Percentiles rank a stretch among this genome's conserved stretches.
Evolutionary conservation across 208 protist genomes (phyloP).

Genomic region (Leishmania guyanensis): DNA sequence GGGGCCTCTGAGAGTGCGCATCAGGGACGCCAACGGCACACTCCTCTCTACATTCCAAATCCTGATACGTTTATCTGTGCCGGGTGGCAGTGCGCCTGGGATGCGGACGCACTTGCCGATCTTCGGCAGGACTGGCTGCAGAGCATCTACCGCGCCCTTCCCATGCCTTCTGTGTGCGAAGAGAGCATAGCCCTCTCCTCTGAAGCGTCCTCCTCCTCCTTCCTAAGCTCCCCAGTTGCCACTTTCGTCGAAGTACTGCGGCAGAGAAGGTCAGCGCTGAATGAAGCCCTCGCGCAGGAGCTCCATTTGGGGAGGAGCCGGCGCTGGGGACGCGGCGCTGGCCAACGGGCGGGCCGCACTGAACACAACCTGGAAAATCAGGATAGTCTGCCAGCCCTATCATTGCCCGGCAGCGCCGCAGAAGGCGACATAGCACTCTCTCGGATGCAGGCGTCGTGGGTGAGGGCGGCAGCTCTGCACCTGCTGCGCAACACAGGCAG

Average conservation of each 20-base stretch:
- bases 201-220: constrained; percentile 7
- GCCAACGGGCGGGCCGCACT: neutral
- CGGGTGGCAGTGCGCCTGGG: constrained; percentile 54
- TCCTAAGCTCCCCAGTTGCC: neutral
- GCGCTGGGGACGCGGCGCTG: constrained; percentile 13
- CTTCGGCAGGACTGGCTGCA: constrained; percentile 56
- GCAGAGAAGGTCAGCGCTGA: constrained; percentile 38
- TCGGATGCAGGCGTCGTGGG: constrained; percentile 41
- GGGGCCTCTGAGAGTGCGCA: neutral
- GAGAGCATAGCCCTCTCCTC: constrained; percentile 12
- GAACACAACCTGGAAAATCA: neutral
- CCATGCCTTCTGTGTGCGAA: constrained; percentile 10
- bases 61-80: constrained; percentile 64
- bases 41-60: constrained; percentile 68
- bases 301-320: constrained; percentile 51
- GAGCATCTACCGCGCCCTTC: constrained; percentile 38
- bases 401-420: neutral
- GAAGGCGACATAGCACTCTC: constrained; percentile 15
- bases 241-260: constrained; percentile 7
- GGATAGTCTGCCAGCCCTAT: constrained; percentile 4
- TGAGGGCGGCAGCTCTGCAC: constrained; percentile 31
- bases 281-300: constrained; percentile 57
- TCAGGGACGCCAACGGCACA: neutral
- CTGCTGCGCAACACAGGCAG: constrained; percentile 35
- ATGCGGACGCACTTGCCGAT: constrained; percentile 55